These are phyloP conservation scores for Globisporangium echinulatum DNA, from an alignment of 352 stramenopile genomes.

Conservation along the genomic window DNA sequence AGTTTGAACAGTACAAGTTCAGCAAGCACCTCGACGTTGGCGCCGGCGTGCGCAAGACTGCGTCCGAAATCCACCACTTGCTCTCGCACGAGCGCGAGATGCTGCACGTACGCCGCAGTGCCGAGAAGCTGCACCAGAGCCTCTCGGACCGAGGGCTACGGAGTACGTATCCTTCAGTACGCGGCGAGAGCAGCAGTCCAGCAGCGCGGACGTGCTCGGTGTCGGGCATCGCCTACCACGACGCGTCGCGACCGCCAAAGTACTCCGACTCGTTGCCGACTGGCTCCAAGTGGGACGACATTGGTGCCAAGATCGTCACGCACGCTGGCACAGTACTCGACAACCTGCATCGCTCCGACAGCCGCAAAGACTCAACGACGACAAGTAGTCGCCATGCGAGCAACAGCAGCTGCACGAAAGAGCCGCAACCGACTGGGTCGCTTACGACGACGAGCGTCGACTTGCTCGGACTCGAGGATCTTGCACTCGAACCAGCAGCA, in stretches of 20 bases:
- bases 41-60: slow-evolving; percentile 54
- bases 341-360: slow-evolving; percentile 1
- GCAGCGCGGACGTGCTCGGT: not conserved
- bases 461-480: slow-evolving; percentile 25
- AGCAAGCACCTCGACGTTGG: slow-evolving; percentile 64
- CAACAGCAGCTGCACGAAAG: not conserved
- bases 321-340: slow-evolving; percentile 28
- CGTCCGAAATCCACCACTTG: slow-evolving; percentile 40
- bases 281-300: slow-evolving; percentile 20
- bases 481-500: not conserved
- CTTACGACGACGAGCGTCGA: slow-evolving; percentile 18
- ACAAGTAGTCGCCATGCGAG: not conserved
- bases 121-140: slow-evolving; percentile 48
- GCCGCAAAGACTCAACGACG: not conserved
- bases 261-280: slow-evolving; percentile 33
- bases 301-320: slow-evolving; percentile 38
- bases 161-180: slow-evolving; percentile 17
- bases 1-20: slow-evolving; percentile 73
- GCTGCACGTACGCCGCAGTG: slow-evolving; percentile 32
- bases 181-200: slow-evolving; percentile 4
- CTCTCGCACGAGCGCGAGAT: slow-evolving; percentile 47
- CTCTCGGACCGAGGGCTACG: slow-evolving; percentile 45
- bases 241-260: slow-evolving; percentile 15
- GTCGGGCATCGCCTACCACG: slow-evolving; percentile 10
- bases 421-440: not conserved